Evolutionary conservation across 2,329 filamentous ascomycete species (phyloP).

Genomic region (Fusarium illudens): DNA sequence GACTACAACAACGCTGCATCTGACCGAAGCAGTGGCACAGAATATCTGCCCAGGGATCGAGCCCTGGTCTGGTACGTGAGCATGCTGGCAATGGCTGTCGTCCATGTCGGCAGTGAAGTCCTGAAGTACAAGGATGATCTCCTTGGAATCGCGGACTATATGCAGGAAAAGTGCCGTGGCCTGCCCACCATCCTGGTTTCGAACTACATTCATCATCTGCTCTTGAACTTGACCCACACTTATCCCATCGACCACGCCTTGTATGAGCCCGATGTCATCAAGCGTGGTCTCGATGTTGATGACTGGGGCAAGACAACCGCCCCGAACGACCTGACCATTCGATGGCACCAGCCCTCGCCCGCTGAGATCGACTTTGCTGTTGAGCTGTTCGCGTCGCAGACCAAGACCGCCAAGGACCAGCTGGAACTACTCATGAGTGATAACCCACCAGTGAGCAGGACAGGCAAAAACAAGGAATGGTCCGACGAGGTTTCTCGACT

Average conservation of each 20-base stretch:
- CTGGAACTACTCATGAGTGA: constrained; percentile 83
- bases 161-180: constrained; percentile 95
- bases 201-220: constrained; percentile 95
- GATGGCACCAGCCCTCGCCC: constrained; percentile 86
- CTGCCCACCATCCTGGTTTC: constrained; percentile 95
- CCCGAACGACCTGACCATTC: constrained; percentile 79
- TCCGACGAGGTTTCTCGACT: constrained; percentile 95
- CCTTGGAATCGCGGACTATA: constrained; percentile 90
- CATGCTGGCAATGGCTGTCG: constrained; percentile 97
- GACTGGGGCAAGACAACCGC: constrained; percentile 87
- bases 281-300: constrained; percentile 74
- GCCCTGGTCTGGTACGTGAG: constrained; percentile 97
- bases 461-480: constrained; percentile 98
- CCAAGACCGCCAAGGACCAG: constrained; percentile 76
- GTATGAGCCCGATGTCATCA: constrained; percentile 80
- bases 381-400: constrained; percentile 86
- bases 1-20: constrained; percentile 96
- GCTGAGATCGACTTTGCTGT: constrained; percentile 89
- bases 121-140: constrained; percentile 89
- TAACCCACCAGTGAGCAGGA: constrained; percentile 82
- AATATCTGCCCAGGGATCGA: constrained; percentile 90
- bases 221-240: constrained; percentile 92
- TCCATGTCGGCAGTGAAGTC: constrained; percentile 91
- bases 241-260: constrained; percentile 91
- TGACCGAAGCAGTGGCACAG: constrained; percentile 89